phyloP scores from a whole-genome alignment of 805 yeast genomes.

The Isabelozyma gotoi region DNA sequence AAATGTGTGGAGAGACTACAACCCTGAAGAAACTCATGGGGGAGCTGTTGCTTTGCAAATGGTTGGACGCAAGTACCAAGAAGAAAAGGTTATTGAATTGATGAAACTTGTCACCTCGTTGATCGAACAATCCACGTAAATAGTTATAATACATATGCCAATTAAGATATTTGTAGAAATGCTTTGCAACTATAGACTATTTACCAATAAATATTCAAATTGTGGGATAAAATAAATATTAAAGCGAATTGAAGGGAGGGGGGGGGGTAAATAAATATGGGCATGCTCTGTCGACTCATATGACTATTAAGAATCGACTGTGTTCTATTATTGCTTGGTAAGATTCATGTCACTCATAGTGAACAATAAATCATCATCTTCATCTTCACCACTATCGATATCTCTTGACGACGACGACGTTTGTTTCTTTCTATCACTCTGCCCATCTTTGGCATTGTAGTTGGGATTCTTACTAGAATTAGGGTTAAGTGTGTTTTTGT shows the following conservation, averaged over 20 bases:
- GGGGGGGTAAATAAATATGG: neutral
- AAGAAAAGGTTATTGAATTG: slow-evolving; percentile 57
- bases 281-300: neutral
- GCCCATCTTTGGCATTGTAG: slow-evolving; percentile 1
- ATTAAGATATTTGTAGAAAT: too few relatives aligned
- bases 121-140: neutral
- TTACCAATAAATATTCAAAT: neutral
- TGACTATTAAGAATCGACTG: neutral
- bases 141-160: too few relatives aligned
- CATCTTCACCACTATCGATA: slow-evolving; percentile 17
- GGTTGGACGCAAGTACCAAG: slow-evolving; percentile 58
- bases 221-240: neutral
- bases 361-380: slow-evolving; percentile 64
- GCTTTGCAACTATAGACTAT: neutral
- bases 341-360: slow-evolving; percentile 75
- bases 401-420: slow-evolving; percentile 1
- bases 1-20: slow-evolving; percentile 38
- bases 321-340: neutral
- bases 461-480: neutral
- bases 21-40: slow-evolving; percentile 53
- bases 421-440: neutral
- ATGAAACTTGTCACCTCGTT: slow-evolving; percentile 28
- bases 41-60: slow-evolving; percentile 68
- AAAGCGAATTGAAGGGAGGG: neutral
- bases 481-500: neutral